Base-by-base conservation (phyloP, 2,329 filamentous ascomycete species). In the Fusarium newnesense region DNA sequence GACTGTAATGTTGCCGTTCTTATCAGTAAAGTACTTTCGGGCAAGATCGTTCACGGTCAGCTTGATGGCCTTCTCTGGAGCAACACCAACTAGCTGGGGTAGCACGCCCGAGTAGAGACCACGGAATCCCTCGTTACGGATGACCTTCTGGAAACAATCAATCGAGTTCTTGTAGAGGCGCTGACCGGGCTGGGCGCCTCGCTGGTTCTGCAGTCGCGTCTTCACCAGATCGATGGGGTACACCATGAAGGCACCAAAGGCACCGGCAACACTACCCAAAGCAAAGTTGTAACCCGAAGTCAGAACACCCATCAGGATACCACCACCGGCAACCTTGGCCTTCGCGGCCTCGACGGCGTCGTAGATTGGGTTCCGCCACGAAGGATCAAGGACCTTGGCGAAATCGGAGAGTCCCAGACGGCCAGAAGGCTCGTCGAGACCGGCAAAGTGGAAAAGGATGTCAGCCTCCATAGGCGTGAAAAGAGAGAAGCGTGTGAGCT, bases 11-110 rank as follows among this genome's bases (percentile, higher is more conserved):
- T 90, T 86, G 56, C 93, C 92, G 72, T 94, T 89, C 78, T 95
- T 90, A 78, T 94, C 91, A 7, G 92, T 93, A 79, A 95, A 92
- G 74, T 89, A 87, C 13, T 89, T 88, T 79, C 96, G 92, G 28
- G 97, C 94, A 61, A 99, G 84, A 80, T 99, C 96, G 83, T 99
- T 99, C 79, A 99, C 95, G 0, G 96, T 99, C 72, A 99, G 90
- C 87, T 99, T 99, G 86, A 99, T 99, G 76, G 96, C 96, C 87
- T 99, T 99, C 83, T 99, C 96, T 4, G 96, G 96, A n/a, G 96
- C 96, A 50, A 99, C 96, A 82, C 96, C 96, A 72, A 99, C 94
- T 50, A 99, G 89, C 86, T 99, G 96, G 16, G 96, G 96, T 59
- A 98, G 83, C 26, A 99, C 94, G 80, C 96, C 96, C 56, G 96